Percentiles rank a stretch among this genome's conserved stretches.
Conservation (phyloP, 305 asterid genomes). For the Striga hermonthica region DNA sequence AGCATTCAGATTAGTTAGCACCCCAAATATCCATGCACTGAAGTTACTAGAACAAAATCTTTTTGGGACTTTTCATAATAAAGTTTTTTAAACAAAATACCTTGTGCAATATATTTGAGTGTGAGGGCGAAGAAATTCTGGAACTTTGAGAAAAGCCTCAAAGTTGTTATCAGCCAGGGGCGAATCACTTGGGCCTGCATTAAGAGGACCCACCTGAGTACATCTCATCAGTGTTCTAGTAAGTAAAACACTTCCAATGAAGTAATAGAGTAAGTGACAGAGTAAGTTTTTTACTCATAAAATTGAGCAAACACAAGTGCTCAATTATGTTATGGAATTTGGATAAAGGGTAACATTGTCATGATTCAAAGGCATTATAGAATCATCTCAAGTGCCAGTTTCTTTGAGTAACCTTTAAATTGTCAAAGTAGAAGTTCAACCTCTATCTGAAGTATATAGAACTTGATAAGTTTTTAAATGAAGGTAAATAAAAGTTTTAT, state of each 20-base stretch:
- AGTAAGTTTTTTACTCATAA: not conserved
- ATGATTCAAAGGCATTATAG: constrained; percentile 22
- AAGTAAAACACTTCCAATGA: no score
- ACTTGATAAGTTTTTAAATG: constrained; percentile 14
- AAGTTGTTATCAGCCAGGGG: constrained; percentile 91
- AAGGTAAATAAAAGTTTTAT: constrained; percentile 24
- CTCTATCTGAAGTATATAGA: constrained; percentile 20
- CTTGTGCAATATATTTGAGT: constrained; percentile 97
- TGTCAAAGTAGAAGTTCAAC: constrained; percentile 12
- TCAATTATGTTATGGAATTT: not conserved
- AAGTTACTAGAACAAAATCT: no score
- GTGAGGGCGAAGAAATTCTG: constrained; percentile 88
- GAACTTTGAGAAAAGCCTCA: constrained; percentile 95
- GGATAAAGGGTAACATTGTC: not conserved
- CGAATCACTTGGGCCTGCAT: constrained; percentile 90
- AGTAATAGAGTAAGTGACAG: not conserved
- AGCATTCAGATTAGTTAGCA: no score
- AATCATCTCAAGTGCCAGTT: constrained; percentile 12
- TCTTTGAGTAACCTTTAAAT: not conserved
- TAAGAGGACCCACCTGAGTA: constrained; percentile 32
- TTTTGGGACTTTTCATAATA: not conserved
- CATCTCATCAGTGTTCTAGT: constrained; percentile 11
- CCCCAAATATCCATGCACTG: not conserved
- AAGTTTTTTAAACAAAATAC: constrained; percentile 37
- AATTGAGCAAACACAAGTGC: constrained; percentile 17